Conservation (phyloP, 768 basidiomycete species). For the Lentinula sp. region DNA sequence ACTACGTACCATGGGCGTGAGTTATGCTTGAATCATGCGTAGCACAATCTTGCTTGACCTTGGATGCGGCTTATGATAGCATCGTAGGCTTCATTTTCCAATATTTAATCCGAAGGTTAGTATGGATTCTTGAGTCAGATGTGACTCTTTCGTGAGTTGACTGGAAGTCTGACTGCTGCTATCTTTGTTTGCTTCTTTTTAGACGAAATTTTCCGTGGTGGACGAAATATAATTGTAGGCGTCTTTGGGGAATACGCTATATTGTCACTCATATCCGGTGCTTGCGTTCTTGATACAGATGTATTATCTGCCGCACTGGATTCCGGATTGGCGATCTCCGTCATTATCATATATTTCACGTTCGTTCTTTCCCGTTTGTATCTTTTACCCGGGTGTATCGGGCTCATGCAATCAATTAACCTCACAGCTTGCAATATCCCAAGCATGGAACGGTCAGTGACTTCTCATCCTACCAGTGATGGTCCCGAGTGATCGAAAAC, state of each 20-base stretch:
- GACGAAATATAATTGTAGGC: slow-evolving; percentile 73
- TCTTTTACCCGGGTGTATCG: neutral
- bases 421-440: slow-evolving; percentile 7
- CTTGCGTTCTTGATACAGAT: slow-evolving; percentile 31
- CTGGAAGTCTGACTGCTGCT: no score
- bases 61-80: slow-evolving; percentile 8
- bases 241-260: neutral
- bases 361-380: neutral
- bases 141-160: neutral
- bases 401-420: neutral
- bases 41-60: neutral
- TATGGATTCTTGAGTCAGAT: neutral
- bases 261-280: neutral
- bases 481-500: neutral
- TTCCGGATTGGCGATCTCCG: slow-evolving; percentile 56
- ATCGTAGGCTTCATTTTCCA: slow-evolving; percentile 75
- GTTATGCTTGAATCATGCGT: slow-evolving; percentile 4
- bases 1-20: slow-evolving; percentile 74
- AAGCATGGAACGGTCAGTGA: neutral
- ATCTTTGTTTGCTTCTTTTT: neutral
- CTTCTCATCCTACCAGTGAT: neutral
- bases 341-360: slow-evolving; percentile 50
- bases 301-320: slow-evolving; percentile 71
- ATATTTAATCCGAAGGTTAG: slow-evolving; percentile 53
- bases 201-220: slow-evolving; percentile 55